These are phyloP conservation scores for Suaeda aralocaspica DNA, from an alignment of 148 eudicot genomes.

Conservation along the genomic window DNA sequence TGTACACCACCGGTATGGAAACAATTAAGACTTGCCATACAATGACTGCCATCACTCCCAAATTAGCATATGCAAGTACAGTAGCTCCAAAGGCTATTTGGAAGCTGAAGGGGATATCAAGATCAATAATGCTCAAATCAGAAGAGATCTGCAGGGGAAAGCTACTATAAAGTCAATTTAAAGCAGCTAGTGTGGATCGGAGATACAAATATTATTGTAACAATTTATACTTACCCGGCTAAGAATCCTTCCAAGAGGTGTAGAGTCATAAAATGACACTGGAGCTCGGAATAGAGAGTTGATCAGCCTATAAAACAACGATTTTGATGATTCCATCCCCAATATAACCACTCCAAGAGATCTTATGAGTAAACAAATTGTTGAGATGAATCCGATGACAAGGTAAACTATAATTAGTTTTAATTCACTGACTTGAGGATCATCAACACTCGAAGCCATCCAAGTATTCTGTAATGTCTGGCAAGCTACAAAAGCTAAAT, in stretches of 20 bases:
- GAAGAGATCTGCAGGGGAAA: constrained; percentile 51
- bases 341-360: constrained; percentile 44
- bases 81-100: constrained; percentile 52
- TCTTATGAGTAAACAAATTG: constrained; percentile 40
- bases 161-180: not conserved
- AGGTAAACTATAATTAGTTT: constrained; percentile 63
- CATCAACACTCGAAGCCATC: constrained; percentile 83
- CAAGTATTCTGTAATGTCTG: constrained; percentile 76
- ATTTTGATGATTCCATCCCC: constrained; percentile 64
- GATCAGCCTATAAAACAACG: constrained; percentile 56
- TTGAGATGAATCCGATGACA: constrained; percentile 48
- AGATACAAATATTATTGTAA: not conserved
- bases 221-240: constrained; percentile 49
- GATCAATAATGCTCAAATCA: constrained; percentile 82
- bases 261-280: constrained; percentile 86
- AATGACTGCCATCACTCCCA: constrained; percentile 56
- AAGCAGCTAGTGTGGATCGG: not conserved
- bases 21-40: constrained; percentile 83
- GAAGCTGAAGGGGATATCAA: constrained; percentile 68
- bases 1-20: constrained; percentile 55
- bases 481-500: constrained; percentile 42
- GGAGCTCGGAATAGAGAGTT: constrained; percentile 81
- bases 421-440: constrained; percentile 45
- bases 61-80: constrained; percentile 47
- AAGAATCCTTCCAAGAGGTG: constrained; percentile 88